phyloP scores from a whole-genome alignment of 495 filamentous ascomycete genomes.

The Cairneyella variabilis region DNA sequence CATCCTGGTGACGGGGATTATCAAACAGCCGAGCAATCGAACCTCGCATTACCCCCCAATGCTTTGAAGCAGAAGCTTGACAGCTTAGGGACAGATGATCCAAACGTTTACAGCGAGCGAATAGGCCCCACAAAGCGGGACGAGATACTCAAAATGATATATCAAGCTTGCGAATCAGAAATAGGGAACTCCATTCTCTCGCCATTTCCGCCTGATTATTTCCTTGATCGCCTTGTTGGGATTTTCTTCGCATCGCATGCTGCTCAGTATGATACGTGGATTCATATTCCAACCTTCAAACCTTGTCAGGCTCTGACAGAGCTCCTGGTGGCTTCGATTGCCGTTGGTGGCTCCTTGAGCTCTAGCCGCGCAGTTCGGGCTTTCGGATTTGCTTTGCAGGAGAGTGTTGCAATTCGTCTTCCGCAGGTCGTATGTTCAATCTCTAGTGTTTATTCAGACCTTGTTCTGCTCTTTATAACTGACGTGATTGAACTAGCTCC shows the following conservation, averaged over 20 bases:
- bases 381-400: background rate
- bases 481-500: constrained; percentile 35
- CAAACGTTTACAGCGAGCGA: background rate
- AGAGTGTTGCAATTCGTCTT: background rate
- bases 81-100: background rate
- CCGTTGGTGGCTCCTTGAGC: background rate
- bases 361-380: background rate
- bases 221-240: background rate
- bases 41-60: background rate
- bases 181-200: background rate
- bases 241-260: background rate
- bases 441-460: background rate
- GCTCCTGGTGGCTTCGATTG: background rate
- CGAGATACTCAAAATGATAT: background rate
- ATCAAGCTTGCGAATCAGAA: background rate
- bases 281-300: background rate
- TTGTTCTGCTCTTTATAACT: background rate
- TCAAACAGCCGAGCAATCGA: background rate
- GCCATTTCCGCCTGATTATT: background rate
- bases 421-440: background rate
- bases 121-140: background rate
- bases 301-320: background rate
- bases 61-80: background rate
- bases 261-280: background rate
- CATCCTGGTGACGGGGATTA: background rate